These are phyloP conservation scores for Diaporthe capsici DNA, from an alignment of 2,329 filamentous ascomycete species.

Conservation along the genomic window DNA sequence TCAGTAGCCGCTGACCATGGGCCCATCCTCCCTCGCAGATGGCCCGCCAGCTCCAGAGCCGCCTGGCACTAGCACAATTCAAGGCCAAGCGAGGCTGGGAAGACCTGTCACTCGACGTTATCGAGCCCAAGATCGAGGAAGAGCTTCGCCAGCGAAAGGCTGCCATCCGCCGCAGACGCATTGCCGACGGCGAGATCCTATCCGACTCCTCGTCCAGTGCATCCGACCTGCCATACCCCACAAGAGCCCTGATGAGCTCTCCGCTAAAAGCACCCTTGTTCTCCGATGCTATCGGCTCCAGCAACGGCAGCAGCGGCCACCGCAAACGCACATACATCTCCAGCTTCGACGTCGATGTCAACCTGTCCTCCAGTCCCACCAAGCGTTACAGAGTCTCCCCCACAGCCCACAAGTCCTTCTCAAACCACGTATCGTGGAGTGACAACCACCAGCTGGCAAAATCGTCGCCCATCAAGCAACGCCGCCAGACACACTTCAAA, in stretches of 20 bases:
- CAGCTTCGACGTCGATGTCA: conserved; percentile 66
- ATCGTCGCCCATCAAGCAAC: conserved; percentile 87
- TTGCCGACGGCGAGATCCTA: conserved; percentile 78
- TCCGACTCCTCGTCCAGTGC: conserved; percentile 90
- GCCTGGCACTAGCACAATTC: conserved; percentile 94
- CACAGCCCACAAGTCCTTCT: conserved; percentile 70
- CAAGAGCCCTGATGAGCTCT: conserved; percentile 82
- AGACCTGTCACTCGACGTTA: conserved; percentile 86
- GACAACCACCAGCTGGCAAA: conserved; percentile 82
- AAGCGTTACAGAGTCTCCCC: conserved; percentile 81
- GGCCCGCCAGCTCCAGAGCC: conserved; percentile 91
- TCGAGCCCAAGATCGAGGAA: conserved; percentile 87
- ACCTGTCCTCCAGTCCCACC: conserved; percentile 69
- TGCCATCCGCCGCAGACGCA: conserved; percentile 72
- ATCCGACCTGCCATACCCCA: conserved; percentile 81
- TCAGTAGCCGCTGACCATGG: conserved; percentile 40
- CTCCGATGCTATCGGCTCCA: conserved; percentile 83
- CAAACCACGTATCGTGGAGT: conserved; percentile 78
- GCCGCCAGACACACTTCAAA: conserved; percentile 81
- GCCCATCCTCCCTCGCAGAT: conserved; percentile 71
- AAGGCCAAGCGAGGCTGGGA: conserved; percentile 98
- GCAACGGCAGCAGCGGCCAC: conserved; percentile 75
- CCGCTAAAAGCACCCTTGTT: conserved; percentile 87
- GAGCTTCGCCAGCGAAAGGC: conserved; percentile 64
- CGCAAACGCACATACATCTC: conserved; percentile 75